Evolutionary conservation across 2,329 filamentous ascomycete species (phyloP), one percentile per base, ranked within the genome.

Genomic region (Capronia americana): DNA sequence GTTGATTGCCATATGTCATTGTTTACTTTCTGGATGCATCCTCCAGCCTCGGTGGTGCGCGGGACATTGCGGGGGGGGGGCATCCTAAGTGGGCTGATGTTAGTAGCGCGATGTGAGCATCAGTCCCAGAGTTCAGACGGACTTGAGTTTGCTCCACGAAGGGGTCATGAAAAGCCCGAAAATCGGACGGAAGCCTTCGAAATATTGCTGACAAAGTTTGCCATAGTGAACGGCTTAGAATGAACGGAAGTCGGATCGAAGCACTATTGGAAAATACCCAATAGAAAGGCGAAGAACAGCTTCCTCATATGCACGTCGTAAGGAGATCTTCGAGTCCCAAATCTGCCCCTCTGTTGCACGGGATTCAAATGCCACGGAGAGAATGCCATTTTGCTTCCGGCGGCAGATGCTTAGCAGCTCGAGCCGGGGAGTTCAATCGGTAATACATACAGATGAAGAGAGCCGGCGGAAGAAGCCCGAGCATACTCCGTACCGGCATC

Each of bases 291-390:
- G 14, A 23, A 46, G 44, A 46, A 46, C 17, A 3, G 20, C 17
- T 46, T 46, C 44, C 44, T 17, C 17, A 46, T 46, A 46, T 46
- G 44, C 44, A 23, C 14, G 14, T 46, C 4, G 2, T 46, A 2
- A 2, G 44, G 10, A 48, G 17, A 48, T 20, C 44, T 20, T n/a
- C 17, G 17, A 51, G 4, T 1, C 10, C 23, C 3, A 26, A 50
- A 51, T 12, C 48, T 51, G 24, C 48, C 23, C 20, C 20, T 12
- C 23, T 12, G 23, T 7, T 14, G 48, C 4, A 5, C 48, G 10
- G 48, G 48, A 51, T 24, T 26, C 17, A 17, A 44, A 17, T 41
- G 46, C 46, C n/a, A 51, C 48, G 48, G 48, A 23, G 48, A 51
- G 26, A 34, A 55, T 2, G 26, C 53, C 53, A 55, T 55, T 55